Evolutionary conservation across 2,329 filamentous ascomycete genomes (phyloP).

Genomic region (Diaporthe sp.): DNA sequence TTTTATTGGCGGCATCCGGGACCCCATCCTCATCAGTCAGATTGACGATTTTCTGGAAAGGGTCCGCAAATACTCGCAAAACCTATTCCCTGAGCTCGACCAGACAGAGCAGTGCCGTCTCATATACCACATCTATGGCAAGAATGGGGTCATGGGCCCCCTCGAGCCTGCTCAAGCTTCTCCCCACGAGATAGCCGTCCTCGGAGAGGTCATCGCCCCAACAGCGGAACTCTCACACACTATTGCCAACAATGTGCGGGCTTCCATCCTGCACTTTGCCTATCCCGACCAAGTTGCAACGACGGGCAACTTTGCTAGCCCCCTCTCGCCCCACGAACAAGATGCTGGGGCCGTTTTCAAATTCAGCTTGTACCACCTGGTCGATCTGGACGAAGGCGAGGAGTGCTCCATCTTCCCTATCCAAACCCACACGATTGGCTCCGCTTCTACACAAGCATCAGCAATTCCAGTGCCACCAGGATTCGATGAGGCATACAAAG

Average conservation of each 20-base stretch:
- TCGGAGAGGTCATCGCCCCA: slow-evolving; percentile 11
- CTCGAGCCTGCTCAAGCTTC: neutral
- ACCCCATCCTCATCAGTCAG: neutral
- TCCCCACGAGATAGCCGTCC: slow-evolving; percentile 2
- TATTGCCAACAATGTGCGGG: slow-evolving; percentile 9
- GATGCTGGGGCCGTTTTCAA: slow-evolving; percentile 9
- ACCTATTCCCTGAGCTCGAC: neutral
- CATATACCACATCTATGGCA: neutral
- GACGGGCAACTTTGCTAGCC: slow-evolving; percentile 1
- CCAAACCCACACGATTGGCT: neutral
- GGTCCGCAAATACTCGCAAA: slow-evolving; percentile 1
- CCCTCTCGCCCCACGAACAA: slow-evolving; percentile 5
- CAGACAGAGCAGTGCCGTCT: neutral
- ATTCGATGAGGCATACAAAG: neutral
- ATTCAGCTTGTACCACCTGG: slow-evolving; percentile 12
- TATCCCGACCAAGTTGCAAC: slow-evolving; percentile 11
- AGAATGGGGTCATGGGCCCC: slow-evolving; percentile 8
- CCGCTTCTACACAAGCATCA: neutral
- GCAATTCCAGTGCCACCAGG: neutral
- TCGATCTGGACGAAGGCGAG: neutral
- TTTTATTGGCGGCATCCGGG: slow-evolving; percentile 3
- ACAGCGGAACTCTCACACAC: slow-evolving; percentile 3
- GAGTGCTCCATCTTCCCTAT: neutral
- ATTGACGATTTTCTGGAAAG: neutral
- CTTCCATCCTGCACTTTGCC: slow-evolving; percentile 11